A percentile compares a stretch with the other conserved stretches of the same genome.
Conservation (phyloP, 257 asterid species). For the Solanum tarijense region DNA sequence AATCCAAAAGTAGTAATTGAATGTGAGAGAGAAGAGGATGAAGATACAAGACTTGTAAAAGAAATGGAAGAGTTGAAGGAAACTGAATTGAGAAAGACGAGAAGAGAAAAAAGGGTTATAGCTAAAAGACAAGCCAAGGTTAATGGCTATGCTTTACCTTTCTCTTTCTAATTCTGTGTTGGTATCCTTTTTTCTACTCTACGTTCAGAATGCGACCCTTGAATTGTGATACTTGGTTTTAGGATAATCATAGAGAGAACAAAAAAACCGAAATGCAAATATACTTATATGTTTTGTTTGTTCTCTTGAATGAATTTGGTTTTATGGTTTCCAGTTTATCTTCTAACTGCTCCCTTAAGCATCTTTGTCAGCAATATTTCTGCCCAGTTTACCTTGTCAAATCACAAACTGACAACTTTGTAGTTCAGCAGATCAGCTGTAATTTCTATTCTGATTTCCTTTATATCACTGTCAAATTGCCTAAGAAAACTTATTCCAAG, state of each 20-base stretch:
- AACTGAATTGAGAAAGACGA: slow-evolving; percentile 77
- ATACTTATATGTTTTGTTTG: neutral
- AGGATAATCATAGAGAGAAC: neutral
- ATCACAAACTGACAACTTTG: neutral
- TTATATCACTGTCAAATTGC: neutral
- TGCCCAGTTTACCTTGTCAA: neutral
- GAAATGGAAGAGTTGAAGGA: slow-evolving; percentile 86
- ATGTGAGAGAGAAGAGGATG: slow-evolving; percentile 23
- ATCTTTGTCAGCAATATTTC: neutral
- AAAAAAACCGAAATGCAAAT: neutral
- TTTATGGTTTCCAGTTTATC: neutral
- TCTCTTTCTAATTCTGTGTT: neutral
- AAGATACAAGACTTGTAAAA: slow-evolving; percentile 49
- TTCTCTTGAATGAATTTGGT: neutral
- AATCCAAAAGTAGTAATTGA: slow-evolving; percentile 25
- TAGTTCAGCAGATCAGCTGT: neutral
- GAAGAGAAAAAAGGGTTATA: slow-evolving; percentile 45
- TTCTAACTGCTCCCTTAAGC: neutral
- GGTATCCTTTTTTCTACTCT: neutral
- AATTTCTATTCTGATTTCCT: neutral
- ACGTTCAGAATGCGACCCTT: neutral
- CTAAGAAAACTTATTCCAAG: neutral
- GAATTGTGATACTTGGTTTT: neutral
- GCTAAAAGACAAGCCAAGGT: slow-evolving; percentile 83
- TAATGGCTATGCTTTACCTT: neutral